A percentile compares a stretch with the other conserved stretches of the same genome.
phyloP scores from a whole-genome alignment of 73 alveolate species.

The Paramecium pentaurelia region DNA sequence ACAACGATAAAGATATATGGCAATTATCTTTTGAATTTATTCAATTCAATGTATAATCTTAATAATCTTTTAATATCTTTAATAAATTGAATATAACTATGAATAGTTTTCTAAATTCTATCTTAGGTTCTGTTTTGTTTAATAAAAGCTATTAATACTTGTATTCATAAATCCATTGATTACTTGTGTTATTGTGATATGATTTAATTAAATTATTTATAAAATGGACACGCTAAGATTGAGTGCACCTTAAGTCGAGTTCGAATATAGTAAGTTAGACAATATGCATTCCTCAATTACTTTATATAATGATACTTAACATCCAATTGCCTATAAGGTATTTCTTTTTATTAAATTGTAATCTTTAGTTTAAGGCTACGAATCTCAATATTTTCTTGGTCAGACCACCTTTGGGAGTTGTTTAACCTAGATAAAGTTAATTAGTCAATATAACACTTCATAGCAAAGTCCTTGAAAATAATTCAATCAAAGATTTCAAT shows the following conservation, averaged over 20 bases:
- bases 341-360: background rate
- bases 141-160: too few relatives aligned
- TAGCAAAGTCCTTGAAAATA: background rate
- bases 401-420: background rate
- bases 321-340: constrained; percentile 22
- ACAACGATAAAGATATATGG: background rate
- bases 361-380: constrained; percentile 11
- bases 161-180: background rate
- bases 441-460: background rate
- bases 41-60: background rate
- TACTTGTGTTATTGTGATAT: background rate
- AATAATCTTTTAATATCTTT: background rate
- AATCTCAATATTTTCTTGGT: background rate
- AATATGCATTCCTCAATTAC: background rate
- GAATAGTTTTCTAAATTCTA: background rate
- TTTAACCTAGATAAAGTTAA: background rate
- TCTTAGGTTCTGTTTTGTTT: background rate
- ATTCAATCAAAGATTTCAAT: background rate
- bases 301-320: background rate
- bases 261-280: background rate
- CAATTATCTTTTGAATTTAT: too few relatives aligned
- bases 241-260: background rate
- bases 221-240: background rate
- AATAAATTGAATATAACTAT: background rate
- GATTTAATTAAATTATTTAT: constrained; percentile 10